These are phyloP conservation scores for Rhizopus microsporus DNA, from an alignment of 371 early-diverging fungal species.

Conservation along the genomic window DNA sequence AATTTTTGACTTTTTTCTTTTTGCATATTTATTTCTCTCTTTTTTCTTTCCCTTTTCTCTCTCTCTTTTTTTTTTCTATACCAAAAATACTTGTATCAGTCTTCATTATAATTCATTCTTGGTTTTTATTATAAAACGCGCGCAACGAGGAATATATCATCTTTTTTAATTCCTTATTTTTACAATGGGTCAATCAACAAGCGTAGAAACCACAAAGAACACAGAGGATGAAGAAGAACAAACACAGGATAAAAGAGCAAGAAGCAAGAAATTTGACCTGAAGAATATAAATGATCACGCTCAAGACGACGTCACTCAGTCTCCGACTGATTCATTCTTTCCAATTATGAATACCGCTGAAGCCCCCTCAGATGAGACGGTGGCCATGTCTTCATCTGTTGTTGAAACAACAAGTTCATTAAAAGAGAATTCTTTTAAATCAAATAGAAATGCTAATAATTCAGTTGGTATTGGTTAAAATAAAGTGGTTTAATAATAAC, in stretches of 20 bases:
- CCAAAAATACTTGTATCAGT: background rate
- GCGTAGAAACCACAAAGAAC: background rate
- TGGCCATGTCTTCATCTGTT: constrained; percentile 28
- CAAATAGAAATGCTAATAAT: constrained; percentile 8
- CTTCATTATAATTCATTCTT: background rate
- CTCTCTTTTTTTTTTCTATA: background rate
- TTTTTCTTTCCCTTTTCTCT: background rate
- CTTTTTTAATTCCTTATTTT: no score
- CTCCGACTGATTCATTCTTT: constrained; percentile 9
- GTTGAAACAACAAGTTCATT: constrained; percentile 13
- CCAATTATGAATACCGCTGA: constrained; percentile 13
- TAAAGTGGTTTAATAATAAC: background rate
- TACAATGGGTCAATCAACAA: constrained; percentile 1
- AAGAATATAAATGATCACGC: background rate
- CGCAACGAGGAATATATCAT: no score
- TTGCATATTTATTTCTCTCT: background rate
- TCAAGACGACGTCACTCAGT: constrained; percentile 20
- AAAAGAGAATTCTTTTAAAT: constrained; percentile 3
- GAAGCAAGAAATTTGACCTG: background rate
- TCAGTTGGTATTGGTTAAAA: constrained; percentile 8
- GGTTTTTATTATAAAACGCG: no score
- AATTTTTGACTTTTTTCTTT: background rate
- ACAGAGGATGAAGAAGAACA: background rate
- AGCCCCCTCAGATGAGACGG: constrained; percentile 17
- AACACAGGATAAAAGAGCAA: background rate